Evolutionary conservation across 352 stramenopile species (phyloP), one percentile per base, ranked within the genome.

Genomic region (Phytopythium kandeliae): DNA sequence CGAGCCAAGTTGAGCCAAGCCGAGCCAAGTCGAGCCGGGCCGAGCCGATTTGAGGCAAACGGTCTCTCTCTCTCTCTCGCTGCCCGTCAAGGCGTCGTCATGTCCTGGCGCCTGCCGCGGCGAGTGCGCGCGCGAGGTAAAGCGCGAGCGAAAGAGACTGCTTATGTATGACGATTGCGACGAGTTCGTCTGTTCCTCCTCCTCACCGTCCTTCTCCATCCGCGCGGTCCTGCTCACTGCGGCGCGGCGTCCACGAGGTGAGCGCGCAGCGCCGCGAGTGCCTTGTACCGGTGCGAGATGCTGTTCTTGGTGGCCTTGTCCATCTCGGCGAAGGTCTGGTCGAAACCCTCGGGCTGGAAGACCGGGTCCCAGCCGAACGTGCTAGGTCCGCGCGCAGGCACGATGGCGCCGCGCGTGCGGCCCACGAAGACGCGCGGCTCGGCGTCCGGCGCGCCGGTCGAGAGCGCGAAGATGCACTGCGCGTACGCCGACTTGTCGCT

Each of bases 391-490:
- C 78, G 81, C 10, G 96, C 92, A 17, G 82, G 76, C 30, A 98
- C 92, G 60, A 99, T 98, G 50, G 72, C 93, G 51, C 96, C 96
- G 15, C 81, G 66, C 2, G 91, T 97, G 58, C 81, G 79, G 6
- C 96, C 96, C 48, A 97, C 79, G 62, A 98, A 98, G n/a, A 97
- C 71, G 41, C 95, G 60, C 13, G 96, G 81, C 61, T 97, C 85
- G 15, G 76, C 63, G 57, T 59, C 86, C 66, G 61, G 51, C 33
- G 58, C 54, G 45, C 67, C 69, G 15, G 57, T 61, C 26, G 74
- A 90, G 51, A 96, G 98, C 34, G 95, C 95, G 65, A 99, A 97
- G 55, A 98, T 97, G 66, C 95, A 98, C 69, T 97, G 85, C 42
- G 95, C 96, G 66, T 98, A 98, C 5, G 95, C 96, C 43, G 78